These are phyloP conservation scores for Babesia bigemina DNA, from an alignment of 169 alveolate genomes.

Conservation along the genomic window DNA sequence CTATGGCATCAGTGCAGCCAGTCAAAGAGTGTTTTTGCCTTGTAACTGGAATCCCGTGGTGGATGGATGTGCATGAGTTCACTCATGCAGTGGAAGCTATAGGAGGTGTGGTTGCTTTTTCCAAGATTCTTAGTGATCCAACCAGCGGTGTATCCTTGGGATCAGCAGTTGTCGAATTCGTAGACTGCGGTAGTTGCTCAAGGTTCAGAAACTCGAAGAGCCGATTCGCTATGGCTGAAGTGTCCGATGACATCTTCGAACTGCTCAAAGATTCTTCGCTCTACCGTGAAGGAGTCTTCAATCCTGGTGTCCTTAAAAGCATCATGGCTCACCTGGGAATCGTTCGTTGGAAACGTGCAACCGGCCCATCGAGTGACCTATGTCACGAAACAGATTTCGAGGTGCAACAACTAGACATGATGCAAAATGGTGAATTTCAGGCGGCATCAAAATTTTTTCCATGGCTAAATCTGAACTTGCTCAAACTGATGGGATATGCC, in stretches of 20 bases:
- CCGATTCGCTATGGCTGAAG: slow-evolving; percentile 16
- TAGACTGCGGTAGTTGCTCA: slow-evolving; percentile 15
- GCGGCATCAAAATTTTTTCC: slow-evolving; percentile 50
- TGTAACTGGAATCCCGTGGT: slow-evolving; percentile 46
- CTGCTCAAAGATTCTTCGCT: slow-evolving; percentile 15
- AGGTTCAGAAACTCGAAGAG: slow-evolving; percentile 27
- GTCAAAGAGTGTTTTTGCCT: slow-evolving; percentile 57
- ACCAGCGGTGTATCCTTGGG: slow-evolving; percentile 52
- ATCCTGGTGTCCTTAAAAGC: slow-evolving; percentile 12
- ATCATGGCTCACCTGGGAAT: slow-evolving; percentile 25
- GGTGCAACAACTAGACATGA: slow-evolving; percentile 52
- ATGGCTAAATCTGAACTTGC: slow-evolving; percentile 54
- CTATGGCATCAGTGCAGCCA: slow-evolving; percentile 39
- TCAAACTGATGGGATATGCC: slow-evolving; percentile 41
- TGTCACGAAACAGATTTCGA: slow-evolving; percentile 61
- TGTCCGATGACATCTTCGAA: slow-evolving; percentile 37
- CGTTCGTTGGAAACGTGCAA: background rate
- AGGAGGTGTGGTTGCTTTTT: slow-evolving; percentile 28
- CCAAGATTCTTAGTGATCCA: slow-evolving; percentile 45
- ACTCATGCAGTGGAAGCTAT: slow-evolving; percentile 10
- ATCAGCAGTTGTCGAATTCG: slow-evolving; percentile 52
- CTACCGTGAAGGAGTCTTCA: slow-evolving; percentile 52
- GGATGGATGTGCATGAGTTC: slow-evolving; percentile 61
- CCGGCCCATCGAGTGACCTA: background rate
- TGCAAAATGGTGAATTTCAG: slow-evolving; percentile 46